Evolutionary conservation across 495 filamentous ascomycete genomes (phyloP).

Genomic region (Barbatosphaeria neglecta): DNA sequence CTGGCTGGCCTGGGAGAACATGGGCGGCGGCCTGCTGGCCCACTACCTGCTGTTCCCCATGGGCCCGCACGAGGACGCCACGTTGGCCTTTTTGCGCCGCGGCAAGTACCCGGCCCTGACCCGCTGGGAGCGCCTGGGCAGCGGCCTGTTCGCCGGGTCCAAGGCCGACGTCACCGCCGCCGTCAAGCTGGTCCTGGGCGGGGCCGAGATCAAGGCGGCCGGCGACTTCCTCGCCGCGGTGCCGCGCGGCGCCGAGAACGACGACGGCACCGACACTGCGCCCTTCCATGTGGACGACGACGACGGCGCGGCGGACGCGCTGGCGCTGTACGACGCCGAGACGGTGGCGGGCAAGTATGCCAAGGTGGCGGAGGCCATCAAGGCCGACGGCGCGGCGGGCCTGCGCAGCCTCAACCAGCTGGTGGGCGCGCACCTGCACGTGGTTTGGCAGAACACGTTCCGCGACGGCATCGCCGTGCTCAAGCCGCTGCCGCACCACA

Average conservation of each 20-base stretch:
- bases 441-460: constrained; percentile 74
- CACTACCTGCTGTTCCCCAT: constrained; percentile 78
- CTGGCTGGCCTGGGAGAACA: constrained; percentile 89
- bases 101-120: constrained; percentile 63
- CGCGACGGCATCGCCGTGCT: constrained; percentile 60
- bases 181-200: constrained; percentile 51
- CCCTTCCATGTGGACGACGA: constrained; percentile 53
- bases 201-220: constrained; percentile 39
- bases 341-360: constrained; percentile 51
- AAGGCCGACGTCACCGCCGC: constrained; percentile 52
- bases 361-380: constrained; percentile 50
- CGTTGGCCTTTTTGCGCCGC: constrained; percentile 59
- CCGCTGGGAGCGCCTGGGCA: constrained; percentile 60
- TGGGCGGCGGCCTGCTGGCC: constrained; percentile 75
- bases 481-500: constrained; percentile 62
- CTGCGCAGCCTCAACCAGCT: constrained; percentile 55
- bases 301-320: constrained; percentile 48
- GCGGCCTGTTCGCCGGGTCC: constrained; percentile 63
- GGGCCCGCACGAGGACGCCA: constrained; percentile 61
- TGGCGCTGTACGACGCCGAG: constrained; percentile 70
- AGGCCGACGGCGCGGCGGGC: constrained; percentile 41
- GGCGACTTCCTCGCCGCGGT: constrained; percentile 50
- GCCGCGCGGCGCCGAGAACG: constrained; percentile 16
- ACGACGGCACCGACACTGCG: constrained; percentile 27
- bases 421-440: constrained; percentile 79